These are phyloP conservation scores for Cyclospora cayetanensis DNA, from an alignment of 169 alveolate genomes.

Conservation along the genomic window DNA sequence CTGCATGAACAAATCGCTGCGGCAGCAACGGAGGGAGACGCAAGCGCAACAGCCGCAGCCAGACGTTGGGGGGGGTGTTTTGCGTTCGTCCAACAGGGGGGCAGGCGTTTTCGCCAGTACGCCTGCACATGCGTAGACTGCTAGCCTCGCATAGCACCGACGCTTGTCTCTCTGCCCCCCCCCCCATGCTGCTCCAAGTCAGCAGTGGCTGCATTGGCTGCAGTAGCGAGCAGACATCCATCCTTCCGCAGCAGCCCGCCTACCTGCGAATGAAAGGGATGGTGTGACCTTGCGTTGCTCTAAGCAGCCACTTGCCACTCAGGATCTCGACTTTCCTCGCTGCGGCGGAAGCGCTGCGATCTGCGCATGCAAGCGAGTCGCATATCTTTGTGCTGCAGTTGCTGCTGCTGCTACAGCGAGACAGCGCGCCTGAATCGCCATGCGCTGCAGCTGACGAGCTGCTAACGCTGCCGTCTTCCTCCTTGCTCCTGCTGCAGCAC, in stretches of 20 bases:
- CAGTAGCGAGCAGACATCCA: neutral
- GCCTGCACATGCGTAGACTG: too few species aligned
- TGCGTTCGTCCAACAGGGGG: too few species aligned
- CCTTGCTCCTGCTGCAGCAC: neutral
- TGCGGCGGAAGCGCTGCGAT: neutral
- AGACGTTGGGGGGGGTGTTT: too few species aligned
- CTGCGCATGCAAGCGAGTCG: neutral
- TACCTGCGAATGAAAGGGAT: conserved; percentile 51
- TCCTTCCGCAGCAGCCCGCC: neutral
- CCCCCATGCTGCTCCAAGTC: neutral
- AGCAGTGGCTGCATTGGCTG: conserved; percentile 13
- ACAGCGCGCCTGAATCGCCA: neutral
- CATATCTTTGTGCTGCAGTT: neutral
- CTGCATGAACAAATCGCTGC: conserved; percentile 47
- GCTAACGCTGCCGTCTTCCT: neutral
- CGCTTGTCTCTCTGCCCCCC: too few species aligned
- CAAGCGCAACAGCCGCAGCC: neutral
- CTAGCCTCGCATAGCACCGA: too few species aligned
- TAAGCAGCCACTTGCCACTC: conserved; percentile 66
- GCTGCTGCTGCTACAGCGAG: conserved; percentile 30
- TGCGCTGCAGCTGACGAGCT: neutral
- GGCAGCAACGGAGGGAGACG: conserved; percentile 2
- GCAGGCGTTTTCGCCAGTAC: too few species aligned
- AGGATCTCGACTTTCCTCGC: conserved; percentile 21
- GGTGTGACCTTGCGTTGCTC: conserved; percentile 71